These are phyloP conservation scores for Venturia oleaginea DNA, from an alignment of 2,329 filamentous ascomycete genomes.

Conservation along the genomic window DNA sequence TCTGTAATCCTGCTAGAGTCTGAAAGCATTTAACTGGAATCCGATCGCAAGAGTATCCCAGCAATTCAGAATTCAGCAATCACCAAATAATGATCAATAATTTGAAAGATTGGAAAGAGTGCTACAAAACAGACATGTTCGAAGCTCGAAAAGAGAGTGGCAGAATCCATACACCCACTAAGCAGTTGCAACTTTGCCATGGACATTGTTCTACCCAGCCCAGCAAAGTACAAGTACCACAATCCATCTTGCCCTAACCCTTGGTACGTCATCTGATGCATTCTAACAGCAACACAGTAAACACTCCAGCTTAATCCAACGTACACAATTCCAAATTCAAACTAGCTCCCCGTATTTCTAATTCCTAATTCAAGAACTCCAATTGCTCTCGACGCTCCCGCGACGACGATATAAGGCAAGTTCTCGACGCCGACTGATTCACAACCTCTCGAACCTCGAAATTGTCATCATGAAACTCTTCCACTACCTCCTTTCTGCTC, in stretches of 20 bases:
- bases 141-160: too few relatives aligned
- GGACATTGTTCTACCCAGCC: neutral
- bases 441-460: neutral
- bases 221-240: neutral
- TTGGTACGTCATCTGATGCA: neutral
- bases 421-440: neutral
- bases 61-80: too few relatives aligned
- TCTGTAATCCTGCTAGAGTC: too few relatives aligned
- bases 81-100: too few relatives aligned
- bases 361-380: neutral
- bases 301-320: neutral
- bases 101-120: too few relatives aligned
- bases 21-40: too few relatives aligned
- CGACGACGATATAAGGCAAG: neutral
- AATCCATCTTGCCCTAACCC: neutral
- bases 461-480: neutral
- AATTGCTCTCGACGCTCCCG: neutral
- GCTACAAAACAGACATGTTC: too few relatives aligned
- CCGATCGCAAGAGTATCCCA: too few relatives aligned
- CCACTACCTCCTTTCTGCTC: neutral
- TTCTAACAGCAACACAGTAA: neutral
- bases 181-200: neutral
- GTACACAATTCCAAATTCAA: neutral
- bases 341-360: neutral
- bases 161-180: neutral